A percentile compares a stretch with the other conserved stretches of the same genome.
These are phyloP conservation scores for Tulasnella sp. DNA, from an alignment of 768 basidiomycete species.

Conservation along the genomic window DNA sequence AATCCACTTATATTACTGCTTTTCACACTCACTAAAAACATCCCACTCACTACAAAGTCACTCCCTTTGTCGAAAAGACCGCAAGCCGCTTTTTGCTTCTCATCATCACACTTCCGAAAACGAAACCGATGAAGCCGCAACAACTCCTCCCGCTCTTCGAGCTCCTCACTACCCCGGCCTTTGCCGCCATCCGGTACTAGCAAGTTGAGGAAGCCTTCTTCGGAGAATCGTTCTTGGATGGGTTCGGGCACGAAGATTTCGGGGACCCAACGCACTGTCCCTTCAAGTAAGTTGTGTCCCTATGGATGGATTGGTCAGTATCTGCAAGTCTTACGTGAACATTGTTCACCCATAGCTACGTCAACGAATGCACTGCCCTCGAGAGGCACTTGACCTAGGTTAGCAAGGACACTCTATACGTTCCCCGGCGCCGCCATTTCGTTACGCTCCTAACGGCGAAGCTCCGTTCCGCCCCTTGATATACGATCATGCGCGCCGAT, in stretches of 20 bases:
- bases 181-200: neutral
- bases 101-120: too few species aligned
- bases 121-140: neutral
- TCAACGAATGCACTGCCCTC: constrained; percentile 46
- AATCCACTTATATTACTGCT: too few species aligned
- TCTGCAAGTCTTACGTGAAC: neutral
- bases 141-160: neutral
- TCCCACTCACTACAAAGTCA: too few species aligned
- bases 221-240: neutral
- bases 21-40: too few species aligned
- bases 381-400: constrained; percentile 55
- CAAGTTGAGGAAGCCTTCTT: neutral
- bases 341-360: constrained; percentile 41
- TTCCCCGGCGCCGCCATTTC: neutral
- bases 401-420: constrained; percentile 37
- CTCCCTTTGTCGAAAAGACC: too few species aligned
- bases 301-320: neutral
- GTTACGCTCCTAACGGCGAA: neutral
- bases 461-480: too few species aligned
- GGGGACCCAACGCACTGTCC: constrained; percentile 5
- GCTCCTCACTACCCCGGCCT: neutral
- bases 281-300: neutral
- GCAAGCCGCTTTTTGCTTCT: too few species aligned
- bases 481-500: constrained; percentile 51
- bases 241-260: neutral